Evolutionary conservation across 805 yeast species (phyloP).

Genomic region (Yamadazyma sp.): DNA sequence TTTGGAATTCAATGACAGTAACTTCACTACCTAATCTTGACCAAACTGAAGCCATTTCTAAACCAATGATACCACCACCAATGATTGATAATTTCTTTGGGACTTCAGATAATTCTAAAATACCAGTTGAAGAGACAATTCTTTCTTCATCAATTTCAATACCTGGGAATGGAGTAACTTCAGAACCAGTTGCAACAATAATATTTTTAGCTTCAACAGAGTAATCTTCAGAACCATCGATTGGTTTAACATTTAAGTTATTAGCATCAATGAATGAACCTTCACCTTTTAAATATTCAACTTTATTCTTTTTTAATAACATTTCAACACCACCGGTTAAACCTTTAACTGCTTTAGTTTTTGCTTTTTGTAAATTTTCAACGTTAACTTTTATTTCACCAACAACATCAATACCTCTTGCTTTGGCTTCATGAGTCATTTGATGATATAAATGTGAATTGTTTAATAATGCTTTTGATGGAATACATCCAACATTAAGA

Average conservation of each 20-base stretch:
- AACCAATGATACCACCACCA: conserved; percentile 99
- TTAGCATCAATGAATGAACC: conserved; percentile 86
- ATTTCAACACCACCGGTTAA: conserved; percentile 92
- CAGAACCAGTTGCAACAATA: conserved; percentile 98
- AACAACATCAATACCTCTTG: conserved; percentile 87
- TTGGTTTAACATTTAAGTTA: conserved; percentile 74
- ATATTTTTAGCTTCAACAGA: conserved; percentile 74
- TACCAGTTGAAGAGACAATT: conserved; percentile 95
- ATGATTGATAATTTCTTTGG: conserved; percentile 91
- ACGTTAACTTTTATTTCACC: conserved; percentile 73
- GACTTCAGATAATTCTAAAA: conserved; percentile 75
- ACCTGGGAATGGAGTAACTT: conserved; percentile 98
- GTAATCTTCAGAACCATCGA: conserved; percentile 74
- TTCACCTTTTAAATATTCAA: conserved; percentile 88
- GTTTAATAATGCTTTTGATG: conserved; percentile 92
- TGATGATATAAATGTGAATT: conserved; percentile 92
- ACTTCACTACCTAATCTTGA: conserved; percentile 93
- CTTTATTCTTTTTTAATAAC: conserved; percentile 93
- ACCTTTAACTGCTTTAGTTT: conserved; percentile 84
- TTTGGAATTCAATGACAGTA: conserved; percentile 87
- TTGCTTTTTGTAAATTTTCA: conserved; percentile 80
- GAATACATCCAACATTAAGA: conserved; percentile 98
- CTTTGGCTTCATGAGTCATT: conserved; percentile 76
- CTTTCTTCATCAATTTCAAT: conserved; percentile 94
- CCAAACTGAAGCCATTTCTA: conserved; percentile 99